These are phyloP conservation scores for Microdochium nivale DNA, from an alignment of 2,329 filamentous ascomycete genomes.

Conservation along the genomic window DNA sequence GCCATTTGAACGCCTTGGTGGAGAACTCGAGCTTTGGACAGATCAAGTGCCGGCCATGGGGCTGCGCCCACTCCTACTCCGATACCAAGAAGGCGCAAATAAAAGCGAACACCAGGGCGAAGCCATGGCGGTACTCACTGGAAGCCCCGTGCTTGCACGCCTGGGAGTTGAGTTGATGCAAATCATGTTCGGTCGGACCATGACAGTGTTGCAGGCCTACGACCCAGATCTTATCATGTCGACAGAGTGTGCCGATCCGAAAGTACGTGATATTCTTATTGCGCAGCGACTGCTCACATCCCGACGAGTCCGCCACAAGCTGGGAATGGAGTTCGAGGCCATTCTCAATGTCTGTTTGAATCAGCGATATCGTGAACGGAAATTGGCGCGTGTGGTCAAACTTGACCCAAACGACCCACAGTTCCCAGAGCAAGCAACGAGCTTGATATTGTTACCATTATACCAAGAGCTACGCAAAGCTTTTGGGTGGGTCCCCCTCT, in stretches of 20 bases:
- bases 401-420: not conserved
- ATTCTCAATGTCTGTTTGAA: not conserved
- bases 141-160: not conserved
- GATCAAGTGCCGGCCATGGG: not conserved
- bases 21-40: not conserved
- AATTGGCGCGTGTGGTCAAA: not conserved
- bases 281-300: not conserved
- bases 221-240: not conserved
- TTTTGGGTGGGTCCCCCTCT: not conserved
- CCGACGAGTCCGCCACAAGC: not conserved
- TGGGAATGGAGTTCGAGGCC: not conserved
- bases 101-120: not conserved
- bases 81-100: not conserved
- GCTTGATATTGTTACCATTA: not conserved
- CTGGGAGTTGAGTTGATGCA: not conserved
- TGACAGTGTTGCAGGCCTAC: not conserved
- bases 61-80: not conserved
- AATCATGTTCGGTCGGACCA: not conserved
- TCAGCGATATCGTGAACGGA: conserved; percentile 1
- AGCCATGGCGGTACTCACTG: not conserved
- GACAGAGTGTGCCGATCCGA: not conserved
- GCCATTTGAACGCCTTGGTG: not conserved
- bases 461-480: not conserved
- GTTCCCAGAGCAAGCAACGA: not conserved
- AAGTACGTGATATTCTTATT: not conserved